Base-by-base conservation (phyloP, 2,329 filamentous ascomycete species). In the Xylariales sp. region DNA sequence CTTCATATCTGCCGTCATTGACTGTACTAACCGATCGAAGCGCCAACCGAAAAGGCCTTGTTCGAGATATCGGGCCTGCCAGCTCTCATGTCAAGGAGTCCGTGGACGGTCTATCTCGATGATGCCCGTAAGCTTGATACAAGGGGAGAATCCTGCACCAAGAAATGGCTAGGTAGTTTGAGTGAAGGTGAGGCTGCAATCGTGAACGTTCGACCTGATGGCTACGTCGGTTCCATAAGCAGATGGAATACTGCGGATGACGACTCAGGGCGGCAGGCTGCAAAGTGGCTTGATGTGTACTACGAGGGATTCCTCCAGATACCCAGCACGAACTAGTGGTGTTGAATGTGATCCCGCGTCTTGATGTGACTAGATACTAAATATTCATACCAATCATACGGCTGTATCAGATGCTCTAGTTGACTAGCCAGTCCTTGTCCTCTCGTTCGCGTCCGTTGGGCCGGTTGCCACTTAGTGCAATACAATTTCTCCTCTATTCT, bases 271-370 rank as follows among this genome's bases (percentile, higher is more conserved):
- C 58, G 69, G 31, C 65, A 71, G 34, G 75, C 75, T 7, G 75
- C 74, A 20, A 62, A 59, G 45, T 78, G 74, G 74, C 60, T 78
- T 18, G 73, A 78, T 49, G 56, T 59, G 12, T 79, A 79, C 52
- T 78, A 76, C 49, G 64, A 65, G 31, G 68, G 71, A 19, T 78
- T 79, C 54, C 62, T 78, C 58, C 65, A 76, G 54, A 55, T 76
- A 25, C 73, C 73, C 8, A 27, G n/a, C 24, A n/a, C n/a, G n/a
- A n/a, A n/a, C n/a, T n/a, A n/a, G n/a, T n/a, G n/a, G n/a, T n/a
- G n/a, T n/a, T n/a, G n/a, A n/a, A n/a, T n/a, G n/a, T n/a, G n/a
- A n/a, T n/a, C n/a, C n/a, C n/a, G n/a, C n/a, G n/a, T n/a, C n/a
- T n/a, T n/a, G n/a, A n/a, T n/a, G n/a, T n/a, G n/a, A n/a, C n/a